phyloP scores from a whole-genome alignment of 805 yeast species.

The Zygotorulaspora florentina region DNA sequence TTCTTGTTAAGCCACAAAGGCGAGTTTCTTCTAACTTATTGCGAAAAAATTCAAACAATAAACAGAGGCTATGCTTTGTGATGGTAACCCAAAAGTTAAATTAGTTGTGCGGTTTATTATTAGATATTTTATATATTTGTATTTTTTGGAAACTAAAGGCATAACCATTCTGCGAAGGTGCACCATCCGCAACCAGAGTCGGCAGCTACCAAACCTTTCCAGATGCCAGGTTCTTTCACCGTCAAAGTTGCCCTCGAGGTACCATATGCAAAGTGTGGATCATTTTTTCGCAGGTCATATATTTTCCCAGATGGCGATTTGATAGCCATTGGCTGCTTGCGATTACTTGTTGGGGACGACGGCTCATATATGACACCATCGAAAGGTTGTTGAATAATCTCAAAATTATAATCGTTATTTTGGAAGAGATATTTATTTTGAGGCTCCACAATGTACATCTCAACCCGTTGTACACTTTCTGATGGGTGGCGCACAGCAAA shows the following conservation, averaged over 20 bases:
- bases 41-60: no score
- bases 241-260: conserved; percentile 57
- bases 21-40: no score
- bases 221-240: conserved; percentile 69
- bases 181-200: conserved; percentile 79
- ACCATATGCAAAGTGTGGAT: conserved; percentile 45
- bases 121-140: not conserved
- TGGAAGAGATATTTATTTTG: conserved; percentile 60
- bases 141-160: conserved; percentile 34
- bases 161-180: conserved; percentile 87
- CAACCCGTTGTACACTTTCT: conserved; percentile 62
- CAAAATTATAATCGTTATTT: conserved; percentile 62
- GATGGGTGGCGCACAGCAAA: conserved; percentile 73
- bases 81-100: not conserved
- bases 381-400: conserved; percentile 59
- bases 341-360: conserved; percentile 26
- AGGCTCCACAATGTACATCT: conserved; percentile 79
- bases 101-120: conserved; percentile 1
- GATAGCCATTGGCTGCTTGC: conserved; percentile 56
- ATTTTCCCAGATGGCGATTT: conserved; percentile 85
- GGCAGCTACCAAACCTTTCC: conserved; percentile 78
- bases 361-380: conserved; percentile 39
- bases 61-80: no score
- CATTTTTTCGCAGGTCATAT: conserved; percentile 51
- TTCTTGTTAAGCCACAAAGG: no score